phyloP scores from a whole-genome alignment of 176 grass and related monocot species.

The Bothriochloa decipiens region DNA sequence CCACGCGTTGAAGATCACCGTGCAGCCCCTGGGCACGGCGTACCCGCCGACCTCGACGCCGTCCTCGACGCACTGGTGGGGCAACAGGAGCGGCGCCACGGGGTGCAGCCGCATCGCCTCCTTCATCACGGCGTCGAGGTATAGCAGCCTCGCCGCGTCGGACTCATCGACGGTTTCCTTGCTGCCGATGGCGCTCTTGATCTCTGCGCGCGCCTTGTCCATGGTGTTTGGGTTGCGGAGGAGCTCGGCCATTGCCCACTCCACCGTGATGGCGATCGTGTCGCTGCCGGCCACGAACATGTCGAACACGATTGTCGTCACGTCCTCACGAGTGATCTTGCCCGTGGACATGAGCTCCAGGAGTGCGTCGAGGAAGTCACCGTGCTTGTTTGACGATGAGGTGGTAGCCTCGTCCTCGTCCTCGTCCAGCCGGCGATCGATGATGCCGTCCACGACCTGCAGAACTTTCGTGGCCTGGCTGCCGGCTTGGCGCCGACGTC shows the following conservation, averaged over 20 bases:
- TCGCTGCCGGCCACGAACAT: slow-evolving; percentile 41
- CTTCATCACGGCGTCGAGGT: slow-evolving; percentile 46
- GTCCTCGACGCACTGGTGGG: slow-evolving; percentile 32
- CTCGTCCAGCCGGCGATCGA: slow-evolving; percentile 13
- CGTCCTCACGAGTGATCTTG: slow-evolving; percentile 27
- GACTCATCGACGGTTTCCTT: slow-evolving; percentile 9
- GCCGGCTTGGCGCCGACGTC: neutral
- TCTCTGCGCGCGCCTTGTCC: slow-evolving; percentile 36
- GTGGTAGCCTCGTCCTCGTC: too few relatives aligned
- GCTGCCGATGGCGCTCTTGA: slow-evolving; percentile 7
- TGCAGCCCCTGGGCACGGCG: slow-evolving; percentile 38
- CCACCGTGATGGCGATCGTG: slow-evolving; percentile 26
- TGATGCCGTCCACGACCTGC: slow-evolving; percentile 24
- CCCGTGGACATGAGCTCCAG: slow-evolving; percentile 5
- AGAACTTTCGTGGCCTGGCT: neutral
- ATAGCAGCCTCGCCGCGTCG: slow-evolving; percentile 23
- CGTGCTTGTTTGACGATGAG: neutral
- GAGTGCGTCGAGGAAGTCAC: slow-evolving; percentile 49
- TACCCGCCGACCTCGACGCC: slow-evolving; percentile 41
- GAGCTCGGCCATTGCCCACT: slow-evolving; percentile 55
- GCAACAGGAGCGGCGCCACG: slow-evolving; percentile 9
- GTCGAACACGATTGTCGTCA: slow-evolving; percentile 29
- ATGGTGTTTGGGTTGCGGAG: slow-evolving; percentile 37
- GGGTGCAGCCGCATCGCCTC: slow-evolving; percentile 57
- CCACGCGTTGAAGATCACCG: slow-evolving; percentile 43